Evolutionary conservation across 192 early-diverging fungal species (phyloP).

Genomic region (Gamsiella multidivaricata): DNA sequence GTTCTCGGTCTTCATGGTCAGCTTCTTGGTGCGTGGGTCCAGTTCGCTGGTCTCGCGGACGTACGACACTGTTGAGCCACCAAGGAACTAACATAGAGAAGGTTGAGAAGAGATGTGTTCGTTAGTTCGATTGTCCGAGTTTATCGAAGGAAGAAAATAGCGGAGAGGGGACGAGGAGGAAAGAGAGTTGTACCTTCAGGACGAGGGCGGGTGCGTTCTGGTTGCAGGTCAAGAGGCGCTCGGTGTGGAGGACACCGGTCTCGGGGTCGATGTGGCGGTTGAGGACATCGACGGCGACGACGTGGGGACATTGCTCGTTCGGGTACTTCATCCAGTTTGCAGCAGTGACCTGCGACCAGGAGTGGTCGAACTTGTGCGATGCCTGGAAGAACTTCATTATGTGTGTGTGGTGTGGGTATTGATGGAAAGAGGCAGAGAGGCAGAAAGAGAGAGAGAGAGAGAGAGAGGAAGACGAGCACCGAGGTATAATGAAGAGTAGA

Average conservation of each 20-base stretch:
- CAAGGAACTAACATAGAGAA: slow-evolving; percentile 62
- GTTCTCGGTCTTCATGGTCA: slow-evolving; percentile 86
- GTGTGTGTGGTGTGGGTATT: slow-evolving; percentile 11
- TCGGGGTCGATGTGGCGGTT: slow-evolving; percentile 81
- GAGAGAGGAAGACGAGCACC: neutral
- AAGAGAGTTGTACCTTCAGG: slow-evolving; percentile 50
- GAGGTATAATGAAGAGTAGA: neutral
- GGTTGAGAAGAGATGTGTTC: slow-evolving; percentile 8
- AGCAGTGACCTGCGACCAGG: slow-evolving; percentile 83
- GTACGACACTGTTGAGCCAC: slow-evolving; percentile 77
- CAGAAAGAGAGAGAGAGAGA: neutral
- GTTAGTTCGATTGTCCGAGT: slow-evolving; percentile 1
- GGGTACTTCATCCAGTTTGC: slow-evolving; percentile 99
- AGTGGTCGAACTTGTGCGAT: slow-evolving; percentile 81
- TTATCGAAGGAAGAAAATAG: neutral
- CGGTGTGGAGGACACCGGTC: slow-evolving; percentile 88
- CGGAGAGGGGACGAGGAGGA: neutral
- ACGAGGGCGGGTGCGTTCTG: slow-evolving; percentile 90
- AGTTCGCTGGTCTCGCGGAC: slow-evolving; percentile 92
- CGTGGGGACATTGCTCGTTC: slow-evolving; percentile 92
- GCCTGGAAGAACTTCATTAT: slow-evolving; percentile 90
- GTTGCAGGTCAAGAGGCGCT: slow-evolving; percentile 89
- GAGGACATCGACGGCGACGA: slow-evolving; percentile 91
- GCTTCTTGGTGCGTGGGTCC: slow-evolving; percentile 77
- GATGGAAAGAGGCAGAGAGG: neutral